A percentile compares a stretch with the other conserved stretches of the same genome.
Conservation (phyloP, 495 filamentous ascomycete species). For the Penicillium arizonense region DNA sequence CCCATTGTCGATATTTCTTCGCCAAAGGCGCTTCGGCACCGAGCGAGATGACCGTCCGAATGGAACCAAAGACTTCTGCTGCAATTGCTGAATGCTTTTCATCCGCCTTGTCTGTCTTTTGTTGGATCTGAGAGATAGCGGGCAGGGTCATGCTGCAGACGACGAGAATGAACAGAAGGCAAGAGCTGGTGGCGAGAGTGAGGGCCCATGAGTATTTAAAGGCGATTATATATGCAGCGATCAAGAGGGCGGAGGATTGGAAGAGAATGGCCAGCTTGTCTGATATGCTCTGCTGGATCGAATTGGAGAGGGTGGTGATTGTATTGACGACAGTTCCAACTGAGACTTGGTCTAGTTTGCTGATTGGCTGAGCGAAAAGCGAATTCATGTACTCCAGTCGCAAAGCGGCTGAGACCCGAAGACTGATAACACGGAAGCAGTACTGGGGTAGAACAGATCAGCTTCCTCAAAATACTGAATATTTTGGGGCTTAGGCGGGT, state of each 20-base stretch:
- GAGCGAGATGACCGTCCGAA: conserved; percentile 56
- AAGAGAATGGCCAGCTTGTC: conserved; percentile 53
- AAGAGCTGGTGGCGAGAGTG: conserved; percentile 41
- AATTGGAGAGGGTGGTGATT: conserved; percentile 63
- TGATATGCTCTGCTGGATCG: conserved; percentile 65
- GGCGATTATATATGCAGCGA: conserved; percentile 50
- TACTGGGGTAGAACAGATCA: conserved; percentile 27
- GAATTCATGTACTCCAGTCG: conserved; percentile 32
- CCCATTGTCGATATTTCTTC: conserved; percentile 43
- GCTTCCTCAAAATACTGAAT: background rate
- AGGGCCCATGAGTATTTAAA: conserved; percentile 50
- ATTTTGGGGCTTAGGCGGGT: too few species aligned
- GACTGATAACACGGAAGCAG: conserved; percentile 51
- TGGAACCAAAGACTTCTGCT: conserved; percentile 46
- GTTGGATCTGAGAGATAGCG: conserved; percentile 44
- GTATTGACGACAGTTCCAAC: conserved; percentile 47
- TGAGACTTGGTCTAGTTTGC: conserved; percentile 31
- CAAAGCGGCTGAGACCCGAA: conserved; percentile 28
- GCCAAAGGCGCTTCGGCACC: conserved; percentile 41
- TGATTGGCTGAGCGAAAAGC: conserved; percentile 33
- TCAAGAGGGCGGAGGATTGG: conserved; percentile 45
- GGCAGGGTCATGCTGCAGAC: conserved; percentile 17
- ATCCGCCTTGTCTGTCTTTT: conserved; percentile 25
- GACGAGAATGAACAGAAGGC: conserved; percentile 43
- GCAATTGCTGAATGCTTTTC: conserved; percentile 42